Evolutionary conservation across 345 rosid genomes (phyloP).

Genomic region (Brassica rapa): DNA sequence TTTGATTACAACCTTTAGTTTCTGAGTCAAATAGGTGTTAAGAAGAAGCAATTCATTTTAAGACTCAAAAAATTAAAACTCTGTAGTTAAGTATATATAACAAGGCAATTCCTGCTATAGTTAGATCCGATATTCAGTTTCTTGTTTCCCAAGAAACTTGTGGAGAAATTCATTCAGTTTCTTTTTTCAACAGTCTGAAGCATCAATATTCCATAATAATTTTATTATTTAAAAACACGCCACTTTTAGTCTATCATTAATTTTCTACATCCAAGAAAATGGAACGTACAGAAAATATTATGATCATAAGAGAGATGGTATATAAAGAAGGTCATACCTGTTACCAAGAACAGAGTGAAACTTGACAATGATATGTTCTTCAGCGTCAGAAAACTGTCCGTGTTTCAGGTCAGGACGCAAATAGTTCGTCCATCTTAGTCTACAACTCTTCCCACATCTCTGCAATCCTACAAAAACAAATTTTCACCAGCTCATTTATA

Average conservation of each 20-base stretch:
- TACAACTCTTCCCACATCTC: constrained; percentile 92
- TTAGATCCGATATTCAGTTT: not conserved
- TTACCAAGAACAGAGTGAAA: constrained; percentile 93
- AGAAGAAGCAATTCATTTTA: not conserved
- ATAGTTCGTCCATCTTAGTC: constrained; percentile 89
- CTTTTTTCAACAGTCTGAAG: not conserved
- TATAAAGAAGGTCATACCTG: constrained; percentile 45
- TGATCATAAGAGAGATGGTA: not conserved
- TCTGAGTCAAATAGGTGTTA: not conserved
- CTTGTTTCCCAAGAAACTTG: not conserved
- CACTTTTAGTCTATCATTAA: not conserved
- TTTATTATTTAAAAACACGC: not conserved
- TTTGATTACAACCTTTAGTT: not conserved
- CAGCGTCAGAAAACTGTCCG: constrained; percentile 68
- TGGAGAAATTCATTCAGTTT: not conserved
- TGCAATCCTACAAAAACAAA: constrained; percentile 58
- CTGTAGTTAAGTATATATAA: not conserved
- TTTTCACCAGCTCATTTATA: not conserved
- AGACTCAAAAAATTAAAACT: not conserved
- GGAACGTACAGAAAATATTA: not conserved
- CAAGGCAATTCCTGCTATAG: not conserved
- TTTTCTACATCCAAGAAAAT: not conserved
- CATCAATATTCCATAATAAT: not conserved
- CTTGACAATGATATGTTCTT: constrained; percentile 83
- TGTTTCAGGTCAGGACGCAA: constrained; percentile 89